Evolutionary conservation across 352 stramenopile genomes (phyloP).

Genomic region (Phytophthora citrophthora): DNA sequence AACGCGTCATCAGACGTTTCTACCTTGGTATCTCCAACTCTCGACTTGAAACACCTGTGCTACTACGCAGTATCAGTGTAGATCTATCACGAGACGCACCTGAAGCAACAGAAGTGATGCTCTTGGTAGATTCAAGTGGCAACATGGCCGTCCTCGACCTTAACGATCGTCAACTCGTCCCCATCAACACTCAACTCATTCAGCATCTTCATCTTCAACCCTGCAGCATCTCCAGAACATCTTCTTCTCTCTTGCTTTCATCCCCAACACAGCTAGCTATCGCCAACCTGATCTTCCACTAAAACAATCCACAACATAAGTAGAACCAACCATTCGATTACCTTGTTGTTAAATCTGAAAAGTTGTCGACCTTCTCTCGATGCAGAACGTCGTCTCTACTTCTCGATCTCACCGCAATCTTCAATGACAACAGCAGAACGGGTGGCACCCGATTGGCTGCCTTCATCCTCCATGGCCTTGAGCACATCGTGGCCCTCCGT

Average conservation of each 20-base stretch:
- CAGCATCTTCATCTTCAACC: conserved; percentile 13
- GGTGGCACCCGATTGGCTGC: conserved; percentile 91
- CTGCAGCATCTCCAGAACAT: conserved; percentile 2
- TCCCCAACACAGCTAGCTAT: conserved; percentile 23
- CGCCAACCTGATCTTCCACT: conserved; percentile 14
- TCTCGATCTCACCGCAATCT: conserved; percentile 94
- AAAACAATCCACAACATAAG: not conserved
- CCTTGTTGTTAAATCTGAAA: not conserved
- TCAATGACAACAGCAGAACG: conserved; percentile 91
- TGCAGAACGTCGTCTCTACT: conserved; percentile 30
- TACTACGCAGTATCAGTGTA: conserved; percentile 7
- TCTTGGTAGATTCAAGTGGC: conserved; percentile 33
- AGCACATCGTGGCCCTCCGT: conserved; percentile 97
- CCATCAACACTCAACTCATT: conserved; percentile 17
- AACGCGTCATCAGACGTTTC: conserved; percentile 32
- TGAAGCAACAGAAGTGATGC: conserved; percentile 16
- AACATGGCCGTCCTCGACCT: conserved; percentile 38
- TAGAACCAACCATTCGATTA: conserved; percentile 3
- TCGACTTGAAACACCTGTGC: not conserved
- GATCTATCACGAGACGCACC: conserved; percentile 2
- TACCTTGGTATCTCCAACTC: conserved; percentile 16
- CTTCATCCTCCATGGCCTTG: conserved; percentile 95
- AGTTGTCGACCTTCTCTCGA: not conserved
- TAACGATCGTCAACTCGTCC: conserved; percentile 8
- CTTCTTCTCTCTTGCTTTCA: conserved; percentile 13